Evolutionary conservation across 129 eudicot genomes (phyloP).

Genomic region (Erigeron canadensis): DNA sequence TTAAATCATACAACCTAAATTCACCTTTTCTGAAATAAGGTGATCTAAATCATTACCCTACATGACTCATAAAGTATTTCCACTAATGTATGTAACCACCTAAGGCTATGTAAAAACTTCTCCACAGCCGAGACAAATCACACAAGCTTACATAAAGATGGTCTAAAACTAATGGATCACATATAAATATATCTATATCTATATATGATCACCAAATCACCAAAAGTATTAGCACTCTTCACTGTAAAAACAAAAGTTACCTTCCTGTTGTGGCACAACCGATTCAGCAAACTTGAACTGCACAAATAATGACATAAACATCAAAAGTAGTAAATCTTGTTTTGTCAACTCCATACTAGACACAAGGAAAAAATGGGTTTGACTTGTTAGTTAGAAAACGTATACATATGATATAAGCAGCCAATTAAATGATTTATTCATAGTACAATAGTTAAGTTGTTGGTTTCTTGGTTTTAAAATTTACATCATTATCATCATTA

Average conservation of each 20-base stretch:
- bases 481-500: too few relatives aligned
- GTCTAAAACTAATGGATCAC: background rate
- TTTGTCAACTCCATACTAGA: too few relatives aligned
- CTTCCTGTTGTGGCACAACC: conserved; percentile 17
- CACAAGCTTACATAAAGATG: background rate
- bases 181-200: background rate
- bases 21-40: too few relatives aligned
- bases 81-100: background rate
- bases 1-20: too few relatives aligned
- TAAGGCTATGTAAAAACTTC: background rate
- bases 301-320: conserved; percentile 7
- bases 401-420: too few relatives aligned
- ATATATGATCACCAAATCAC: background rate
- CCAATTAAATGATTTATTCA: too few relatives aligned
- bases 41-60: too few relatives aligned
- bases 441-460: too few relatives aligned
- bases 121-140: background rate
- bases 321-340: background rate
- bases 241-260: conserved; percentile 5
- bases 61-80: too few relatives aligned
- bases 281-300: conserved; percentile 14
- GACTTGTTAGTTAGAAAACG: too few relatives aligned
- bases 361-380: too few relatives aligned
- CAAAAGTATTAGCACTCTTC: background rate
- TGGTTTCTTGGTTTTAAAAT: too few relatives aligned